These are phyloP conservation scores for Cryoendolithus antarcticus DNA, from an alignment of 2,329 filamentous ascomycete species.

Conservation along the genomic window DNA sequence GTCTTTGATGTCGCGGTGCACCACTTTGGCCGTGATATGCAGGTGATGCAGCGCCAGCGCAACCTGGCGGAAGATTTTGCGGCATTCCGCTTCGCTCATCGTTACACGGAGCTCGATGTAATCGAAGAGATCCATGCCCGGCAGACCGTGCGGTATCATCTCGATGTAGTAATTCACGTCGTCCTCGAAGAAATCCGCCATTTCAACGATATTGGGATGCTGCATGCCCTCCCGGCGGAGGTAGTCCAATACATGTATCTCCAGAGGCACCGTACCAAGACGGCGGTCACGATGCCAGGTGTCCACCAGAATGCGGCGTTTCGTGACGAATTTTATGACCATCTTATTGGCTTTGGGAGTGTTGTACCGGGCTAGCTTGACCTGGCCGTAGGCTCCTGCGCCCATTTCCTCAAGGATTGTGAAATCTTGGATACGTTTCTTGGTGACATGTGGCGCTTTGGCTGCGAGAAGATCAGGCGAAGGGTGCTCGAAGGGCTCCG, in stretches of 20 bases:
- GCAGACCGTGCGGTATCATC: slow-evolving; percentile 88
- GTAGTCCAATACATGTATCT: slow-evolving; percentile 95
- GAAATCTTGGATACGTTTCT: slow-evolving; percentile 84
- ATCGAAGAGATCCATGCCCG: slow-evolving; percentile 97
- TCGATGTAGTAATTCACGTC: slow-evolving; percentile 96
- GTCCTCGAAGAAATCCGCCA: slow-evolving; percentile 62
- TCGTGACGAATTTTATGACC: slow-evolving; percentile 95
- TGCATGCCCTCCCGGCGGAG: slow-evolving; percentile 59
- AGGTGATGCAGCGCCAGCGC: slow-evolving; percentile 81
- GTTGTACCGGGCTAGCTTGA: slow-evolving; percentile 85
- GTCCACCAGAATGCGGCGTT: slow-evolving; percentile 89
- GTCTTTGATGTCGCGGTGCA: slow-evolving; percentile 97
- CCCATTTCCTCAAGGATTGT: slow-evolving; percentile 95
- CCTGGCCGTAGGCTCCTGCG: slow-evolving; percentile 92
- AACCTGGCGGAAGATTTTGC: slow-evolving; percentile 91
- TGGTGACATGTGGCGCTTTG: slow-evolving; percentile 35
- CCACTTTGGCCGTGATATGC: slow-evolving; percentile 79
- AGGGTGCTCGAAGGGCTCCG: slow-evolving; percentile 27
- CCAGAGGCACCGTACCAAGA: slow-evolving; percentile 85
- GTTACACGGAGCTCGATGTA: slow-evolving; percentile 94
- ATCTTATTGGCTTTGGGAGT: slow-evolving; percentile 61
- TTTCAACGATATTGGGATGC: slow-evolving; percentile 56
- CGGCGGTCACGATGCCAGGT: slow-evolving; percentile 94
- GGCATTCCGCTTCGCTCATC: slow-evolving; percentile 90
- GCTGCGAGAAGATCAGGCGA: slow-evolving; percentile 24